These are phyloP conservation scores for Cystobasidium onofrii DNA, from an alignment of 768 basidiomycete species.

Conservation along the genomic window DNA sequence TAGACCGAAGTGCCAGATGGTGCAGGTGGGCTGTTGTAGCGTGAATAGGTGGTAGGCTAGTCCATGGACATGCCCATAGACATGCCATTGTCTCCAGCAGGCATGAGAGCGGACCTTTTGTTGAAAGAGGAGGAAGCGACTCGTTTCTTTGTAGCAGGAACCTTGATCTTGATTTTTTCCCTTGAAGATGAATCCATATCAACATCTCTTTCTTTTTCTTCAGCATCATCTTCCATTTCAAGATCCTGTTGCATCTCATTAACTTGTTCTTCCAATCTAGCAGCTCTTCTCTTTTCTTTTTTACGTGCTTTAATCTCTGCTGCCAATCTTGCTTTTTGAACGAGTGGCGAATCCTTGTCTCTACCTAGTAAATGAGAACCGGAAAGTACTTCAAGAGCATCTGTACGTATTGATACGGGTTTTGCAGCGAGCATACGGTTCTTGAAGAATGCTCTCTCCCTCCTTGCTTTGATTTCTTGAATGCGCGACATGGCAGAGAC, in stretches of 20 bases:
- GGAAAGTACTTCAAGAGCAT: constrained; percentile 41
- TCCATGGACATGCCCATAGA: constrained; percentile 26
- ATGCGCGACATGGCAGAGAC: constrained; percentile 94
- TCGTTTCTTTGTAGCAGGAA: constrained; percentile 22
- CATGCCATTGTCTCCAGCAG: constrained; percentile 17
- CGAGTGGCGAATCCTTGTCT: constrained; percentile 32
- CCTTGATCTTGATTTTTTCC: constrained; percentile 39
- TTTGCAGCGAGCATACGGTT: constrained; percentile 50
- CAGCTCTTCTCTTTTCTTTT: constrained; percentile 35
- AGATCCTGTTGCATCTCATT: constrained; percentile 36
- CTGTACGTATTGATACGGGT: constrained; percentile 33
- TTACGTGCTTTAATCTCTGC: constrained; percentile 38
- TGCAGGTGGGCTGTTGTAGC: no score
- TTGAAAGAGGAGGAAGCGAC: neutral
- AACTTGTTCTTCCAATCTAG: constrained; percentile 25
- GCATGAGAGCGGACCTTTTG: constrained; percentile 20
- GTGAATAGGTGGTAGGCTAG: no score
- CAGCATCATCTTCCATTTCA: constrained; percentile 30
- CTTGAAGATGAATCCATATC: constrained; percentile 32
- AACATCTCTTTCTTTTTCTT: constrained; percentile 33
- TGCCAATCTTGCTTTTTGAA: constrained; percentile 39
- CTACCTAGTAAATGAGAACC: constrained; percentile 39
- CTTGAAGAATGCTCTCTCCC: constrained; percentile 95
- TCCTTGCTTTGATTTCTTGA: constrained; percentile 76
- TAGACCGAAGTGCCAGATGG: neutral